Conservation (phyloP, 345 rosid species). For the Eucalyptus dawsonii region DNA sequence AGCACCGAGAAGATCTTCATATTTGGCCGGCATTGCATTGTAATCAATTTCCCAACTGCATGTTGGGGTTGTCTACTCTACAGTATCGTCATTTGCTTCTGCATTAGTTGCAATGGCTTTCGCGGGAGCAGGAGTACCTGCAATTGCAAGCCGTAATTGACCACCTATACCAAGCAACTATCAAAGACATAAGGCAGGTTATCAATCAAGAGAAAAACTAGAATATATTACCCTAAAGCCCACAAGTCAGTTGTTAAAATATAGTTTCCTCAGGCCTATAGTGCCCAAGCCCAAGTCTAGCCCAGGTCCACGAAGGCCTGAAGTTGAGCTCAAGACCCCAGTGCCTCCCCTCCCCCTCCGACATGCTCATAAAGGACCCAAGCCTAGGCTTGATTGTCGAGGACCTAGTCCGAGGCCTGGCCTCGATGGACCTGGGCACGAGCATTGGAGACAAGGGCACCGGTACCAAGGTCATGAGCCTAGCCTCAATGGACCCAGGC, state of each 20-base stretch:
- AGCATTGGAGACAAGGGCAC: neutral
- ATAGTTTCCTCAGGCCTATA: neutral
- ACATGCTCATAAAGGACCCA: neutral
- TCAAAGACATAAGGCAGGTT: too few relatives aligned
- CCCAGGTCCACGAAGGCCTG: rapidly evolving
- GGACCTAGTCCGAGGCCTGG: rapidly evolving
- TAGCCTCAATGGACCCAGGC: neutral
- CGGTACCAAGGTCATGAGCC: neutral
- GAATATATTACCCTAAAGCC: neutral
- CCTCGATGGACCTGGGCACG: rapidly evolving
- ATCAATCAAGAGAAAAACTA: neutral
- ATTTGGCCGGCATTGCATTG: constrained; percentile 61
- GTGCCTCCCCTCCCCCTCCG: neutral
- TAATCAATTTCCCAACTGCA: constrained; percentile 57
- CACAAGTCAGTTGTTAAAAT: neutral
- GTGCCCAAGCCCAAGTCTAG: neutral
- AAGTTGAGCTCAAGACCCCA: neutral
- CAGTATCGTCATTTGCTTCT: constrained; percentile 50
- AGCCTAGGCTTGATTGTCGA: rapidly evolving
- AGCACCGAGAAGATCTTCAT: constrained; percentile 53
- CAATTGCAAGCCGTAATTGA: constrained; percentile 61
- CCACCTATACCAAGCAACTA: neutral
- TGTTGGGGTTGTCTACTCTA: constrained; percentile 48
- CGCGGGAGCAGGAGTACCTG: constrained; percentile 75
- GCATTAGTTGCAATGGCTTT: constrained; percentile 66